phyloP scores from a whole-genome alignment of 176 grass and related monocot genomes.

The bread wheat (Triticum aestivum) region DNA sequence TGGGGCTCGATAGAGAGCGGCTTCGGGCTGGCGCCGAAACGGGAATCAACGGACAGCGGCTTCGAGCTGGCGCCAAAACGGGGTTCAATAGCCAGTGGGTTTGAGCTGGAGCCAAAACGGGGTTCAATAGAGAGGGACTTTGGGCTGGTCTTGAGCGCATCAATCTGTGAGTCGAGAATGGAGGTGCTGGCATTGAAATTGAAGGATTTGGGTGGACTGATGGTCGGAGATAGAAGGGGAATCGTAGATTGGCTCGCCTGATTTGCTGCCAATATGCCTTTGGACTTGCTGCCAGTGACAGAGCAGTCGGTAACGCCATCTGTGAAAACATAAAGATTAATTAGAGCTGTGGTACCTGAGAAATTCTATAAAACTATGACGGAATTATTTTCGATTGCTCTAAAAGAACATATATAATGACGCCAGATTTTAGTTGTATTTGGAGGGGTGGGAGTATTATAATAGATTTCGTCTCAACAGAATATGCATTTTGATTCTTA shows the following conservation, averaged over 20 bases:
- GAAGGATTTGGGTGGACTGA: conserved; percentile 58
- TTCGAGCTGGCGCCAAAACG: background rate
- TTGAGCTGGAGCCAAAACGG: conserved; percentile 49
- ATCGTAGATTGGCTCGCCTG: conserved; percentile 58
- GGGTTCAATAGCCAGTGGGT: conserved; percentile 51
- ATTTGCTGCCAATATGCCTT: conserved; percentile 57
- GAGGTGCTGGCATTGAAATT: conserved; percentile 69
- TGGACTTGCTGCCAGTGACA: conserved; percentile 91
- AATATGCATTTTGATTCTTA: conserved; percentile 7
- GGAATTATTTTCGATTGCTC: background rate
- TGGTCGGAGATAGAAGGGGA: conserved; percentile 47
- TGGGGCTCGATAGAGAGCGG: conserved; percentile 57
- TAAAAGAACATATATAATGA: background rate
- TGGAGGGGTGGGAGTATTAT: background rate
- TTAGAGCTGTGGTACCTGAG: background rate
- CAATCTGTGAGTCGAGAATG: conserved; percentile 52
- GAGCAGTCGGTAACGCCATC: conserved; percentile 98
- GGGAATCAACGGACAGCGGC: conserved; percentile 46
- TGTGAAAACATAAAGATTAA: conserved; percentile 39
- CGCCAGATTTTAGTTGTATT: background rate
- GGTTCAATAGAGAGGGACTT: conserved; percentile 60
- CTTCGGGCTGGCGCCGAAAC: conserved; percentile 33
- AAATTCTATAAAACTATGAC: background rate
- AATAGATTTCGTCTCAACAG: conserved; percentile 6
- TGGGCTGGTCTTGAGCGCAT: conserved; percentile 53